A percentile compares a stretch with the other conserved stretches of the same genome.
phyloP scores from a whole-genome alignment of 164 flowering plant genomes.

The Berberis vulgaris region DNA sequence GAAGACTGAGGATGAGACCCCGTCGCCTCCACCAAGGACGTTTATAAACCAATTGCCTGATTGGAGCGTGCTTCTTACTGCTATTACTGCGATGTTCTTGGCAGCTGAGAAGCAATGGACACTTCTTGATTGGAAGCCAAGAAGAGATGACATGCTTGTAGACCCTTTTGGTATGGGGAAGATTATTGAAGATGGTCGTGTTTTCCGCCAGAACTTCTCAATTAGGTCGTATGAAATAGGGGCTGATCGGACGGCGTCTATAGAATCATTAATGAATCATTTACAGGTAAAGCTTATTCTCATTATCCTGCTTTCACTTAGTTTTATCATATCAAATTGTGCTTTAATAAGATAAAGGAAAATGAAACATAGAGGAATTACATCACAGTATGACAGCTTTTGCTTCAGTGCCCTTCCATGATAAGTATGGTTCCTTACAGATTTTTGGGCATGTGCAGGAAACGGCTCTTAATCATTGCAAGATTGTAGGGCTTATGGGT shows the following conservation, averaged over 20 bases:
- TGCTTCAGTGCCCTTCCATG: neutral
- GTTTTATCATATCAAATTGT: too few species aligned
- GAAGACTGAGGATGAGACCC: conserved; percentile 28
- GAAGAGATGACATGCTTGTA: conserved; percentile 61
- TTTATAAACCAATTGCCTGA: conserved; percentile 87
- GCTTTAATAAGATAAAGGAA: too few species aligned
- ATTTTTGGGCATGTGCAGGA: conserved; percentile 39
- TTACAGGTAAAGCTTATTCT: conserved; percentile 41
- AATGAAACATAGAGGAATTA: neutral
- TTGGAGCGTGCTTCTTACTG: conserved; percentile 98
- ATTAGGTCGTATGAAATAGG: conserved; percentile 97
- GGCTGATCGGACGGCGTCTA: conserved; percentile 87
- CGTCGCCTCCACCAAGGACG: conserved; percentile 60
- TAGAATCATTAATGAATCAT: conserved; percentile 96
- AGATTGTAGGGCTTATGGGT: conserved; percentile 68
- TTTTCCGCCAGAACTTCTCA: conserved; percentile 76
- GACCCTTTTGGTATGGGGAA: conserved; percentile 78
- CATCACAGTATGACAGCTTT: neutral
- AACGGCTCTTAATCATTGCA: conserved; percentile 93
- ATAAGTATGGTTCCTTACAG: conserved; percentile 2
- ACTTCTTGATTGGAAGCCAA: conserved; percentile 95
- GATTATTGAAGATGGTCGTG: conserved; percentile 80
- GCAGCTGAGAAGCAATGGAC: conserved; percentile 99
- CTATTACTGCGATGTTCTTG: conserved; percentile 84
- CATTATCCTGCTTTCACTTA: too few species aligned